phyloP scores from a whole-genome alignment of 148 eudicot species.

The Linanthus parryae region DNA sequence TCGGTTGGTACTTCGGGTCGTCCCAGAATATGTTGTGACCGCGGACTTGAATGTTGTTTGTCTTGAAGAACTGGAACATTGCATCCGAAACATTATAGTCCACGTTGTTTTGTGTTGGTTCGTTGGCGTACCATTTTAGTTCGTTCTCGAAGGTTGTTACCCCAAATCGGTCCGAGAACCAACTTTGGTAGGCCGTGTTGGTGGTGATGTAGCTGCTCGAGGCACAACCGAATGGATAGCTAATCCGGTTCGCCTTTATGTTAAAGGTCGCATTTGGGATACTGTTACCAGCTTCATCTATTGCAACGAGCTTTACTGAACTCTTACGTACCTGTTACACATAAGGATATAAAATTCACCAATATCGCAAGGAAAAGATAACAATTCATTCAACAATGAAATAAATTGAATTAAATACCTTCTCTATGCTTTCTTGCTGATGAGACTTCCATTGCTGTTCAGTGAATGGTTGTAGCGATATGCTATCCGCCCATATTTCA shows the following conservation, averaged over 20 bases:
- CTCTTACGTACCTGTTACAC: too few species aligned
- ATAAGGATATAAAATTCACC: too few species aligned
- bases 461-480: too few species aligned
- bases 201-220: conserved; percentile 40
- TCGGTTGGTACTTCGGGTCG: conserved; percentile 21
- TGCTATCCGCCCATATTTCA: too few species aligned
- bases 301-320: too few species aligned
- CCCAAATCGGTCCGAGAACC: conserved; percentile 43
- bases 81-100: conserved; percentile 43
- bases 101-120: conserved; percentile 19
- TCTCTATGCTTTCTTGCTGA: too few species aligned
- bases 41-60: conserved; percentile 25
- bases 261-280: conserved; percentile 27
- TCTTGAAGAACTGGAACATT: conserved; percentile 27
- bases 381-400: conserved; percentile 58
- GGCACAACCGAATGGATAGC: conserved; percentile 51
- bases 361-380: too few species aligned
- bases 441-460: conserved; percentile 68
- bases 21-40: conserved; percentile 73
- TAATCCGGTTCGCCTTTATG: conserved; percentile 11
- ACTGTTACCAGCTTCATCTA: conserved; percentile 29
- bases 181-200: conserved; percentile 41
- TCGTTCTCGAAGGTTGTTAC: too few species aligned
- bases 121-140: conserved; percentile 35
- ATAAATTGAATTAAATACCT: conserved; percentile 44